These are phyloP conservation scores for Phialophora expanda DNA, from an alignment of 2,329 filamentous ascomycete species.

Conservation along the genomic window DNA sequence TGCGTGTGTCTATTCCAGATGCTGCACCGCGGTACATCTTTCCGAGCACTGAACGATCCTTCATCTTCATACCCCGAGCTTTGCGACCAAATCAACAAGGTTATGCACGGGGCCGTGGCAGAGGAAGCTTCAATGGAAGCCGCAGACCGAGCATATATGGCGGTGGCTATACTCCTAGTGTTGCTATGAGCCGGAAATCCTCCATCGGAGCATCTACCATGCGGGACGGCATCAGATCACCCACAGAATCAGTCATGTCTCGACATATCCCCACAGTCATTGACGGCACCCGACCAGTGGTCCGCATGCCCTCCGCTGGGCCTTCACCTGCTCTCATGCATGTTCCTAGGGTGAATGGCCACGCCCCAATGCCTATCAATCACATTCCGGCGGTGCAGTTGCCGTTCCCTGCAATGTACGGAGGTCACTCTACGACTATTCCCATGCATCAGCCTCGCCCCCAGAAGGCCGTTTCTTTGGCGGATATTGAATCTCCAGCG, in stretches of 20 bases:
- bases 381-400: slow-evolving; percentile 44
- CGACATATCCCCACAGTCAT: slow-evolving; percentile 62
- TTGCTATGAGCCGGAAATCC: slow-evolving; percentile 86
- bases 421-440: slow-evolving; percentile 64
- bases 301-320: slow-evolving; percentile 75
- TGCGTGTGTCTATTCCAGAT: slow-evolving; percentile 86
- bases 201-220: slow-evolving; percentile 64
- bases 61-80: slow-evolving; percentile 96
- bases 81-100: slow-evolving; percentile 90
- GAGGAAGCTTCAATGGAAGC: slow-evolving; percentile 73
- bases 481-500: slow-evolving; percentile 85
- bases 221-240: slow-evolving; percentile 78
- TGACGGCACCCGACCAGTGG: slow-evolving; percentile 70
- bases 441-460: slow-evolving; percentile 94
- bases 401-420: slow-evolving; percentile 59
- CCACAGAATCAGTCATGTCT: slow-evolving; percentile 77
- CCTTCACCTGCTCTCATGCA: slow-evolving; percentile 35
- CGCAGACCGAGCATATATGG: slow-evolving; percentile 85
- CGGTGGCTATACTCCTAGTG: slow-evolving; percentile 82
- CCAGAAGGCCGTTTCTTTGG: slow-evolving; percentile 91
- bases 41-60: slow-evolving; percentile 85
- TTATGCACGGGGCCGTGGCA: slow-evolving; percentile 68
- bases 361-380: slow-evolving; percentile 36
- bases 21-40: slow-evolving; percentile 82
- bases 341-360: slow-evolving; percentile 28